phyloP scores from a whole-genome alignment of 2,329 filamentous ascomycete genomes.

The Volutella citrinella region DNA sequence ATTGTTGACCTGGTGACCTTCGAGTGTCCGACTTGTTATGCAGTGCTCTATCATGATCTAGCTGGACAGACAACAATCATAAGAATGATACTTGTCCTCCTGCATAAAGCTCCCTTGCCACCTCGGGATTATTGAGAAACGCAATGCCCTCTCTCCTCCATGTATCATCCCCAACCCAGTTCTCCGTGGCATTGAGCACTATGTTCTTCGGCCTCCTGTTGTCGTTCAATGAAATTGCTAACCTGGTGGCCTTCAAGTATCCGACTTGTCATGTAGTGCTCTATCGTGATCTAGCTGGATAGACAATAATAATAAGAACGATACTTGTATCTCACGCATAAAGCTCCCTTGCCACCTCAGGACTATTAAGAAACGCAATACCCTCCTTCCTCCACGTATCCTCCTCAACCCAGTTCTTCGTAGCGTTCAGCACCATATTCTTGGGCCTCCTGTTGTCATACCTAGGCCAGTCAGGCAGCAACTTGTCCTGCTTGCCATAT shows the following conservation, averaged over 20 bases:
- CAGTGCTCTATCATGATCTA: no score
- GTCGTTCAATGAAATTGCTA: no score
- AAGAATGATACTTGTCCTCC: no score
- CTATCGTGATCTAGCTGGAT: no score
- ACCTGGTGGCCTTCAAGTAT: no score
- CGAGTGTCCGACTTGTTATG: no score
- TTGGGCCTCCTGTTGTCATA: conserved; percentile 36
- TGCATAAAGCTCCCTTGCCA: conserved; percentile 22
- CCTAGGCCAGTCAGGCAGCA: conserved; percentile 39
- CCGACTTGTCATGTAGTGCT: no score
- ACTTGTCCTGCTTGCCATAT: conserved; percentile 12
- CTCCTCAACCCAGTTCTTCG: conserved; percentile 40
- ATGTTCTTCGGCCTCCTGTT: conserved; percentile 39
- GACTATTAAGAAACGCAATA: conserved; percentile 31
- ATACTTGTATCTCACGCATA: no score
- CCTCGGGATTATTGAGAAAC: conserved; percentile 21
- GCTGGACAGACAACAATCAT: no score
- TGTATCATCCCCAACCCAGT: conserved; percentile 44
- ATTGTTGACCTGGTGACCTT: no score
- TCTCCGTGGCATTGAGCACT: conserved; percentile 41
- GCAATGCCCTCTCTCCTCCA: conserved; percentile 45
- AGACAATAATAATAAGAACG: no score
- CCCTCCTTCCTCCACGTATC: conserved; percentile 46
- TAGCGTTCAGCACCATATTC: conserved; percentile 46
- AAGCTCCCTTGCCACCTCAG: conserved; percentile 21